Percentiles rank a stretch among this genome's conserved stretches.
phyloP scores from a whole-genome alignment of 2,329 filamentous ascomycete genomes.

The Lecanicillium sp. region DNA sequence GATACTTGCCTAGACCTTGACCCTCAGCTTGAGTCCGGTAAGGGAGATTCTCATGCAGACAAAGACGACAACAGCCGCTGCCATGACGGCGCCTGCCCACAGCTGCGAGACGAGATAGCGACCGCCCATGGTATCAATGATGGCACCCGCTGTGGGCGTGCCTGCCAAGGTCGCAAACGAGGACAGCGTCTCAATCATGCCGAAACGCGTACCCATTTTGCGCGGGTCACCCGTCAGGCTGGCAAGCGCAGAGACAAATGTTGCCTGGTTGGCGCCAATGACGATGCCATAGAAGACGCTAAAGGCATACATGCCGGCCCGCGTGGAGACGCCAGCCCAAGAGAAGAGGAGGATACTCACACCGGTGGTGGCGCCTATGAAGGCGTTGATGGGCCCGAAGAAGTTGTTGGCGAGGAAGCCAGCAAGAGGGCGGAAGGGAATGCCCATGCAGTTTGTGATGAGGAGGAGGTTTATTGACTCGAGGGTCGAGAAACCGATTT shows the following conservation, averaged over 20 bases:
- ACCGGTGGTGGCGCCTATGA: conserved; percentile 20
- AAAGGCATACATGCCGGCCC: conserved; percentile 20
- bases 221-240: conserved; percentile 30
- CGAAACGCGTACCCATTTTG: conserved; percentile 33
- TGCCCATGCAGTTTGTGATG: conserved; percentile 55
- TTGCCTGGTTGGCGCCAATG: conserved; percentile 19
- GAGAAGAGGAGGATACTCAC: conserved; percentile 18
- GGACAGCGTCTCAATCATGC: conserved; percentile 33
- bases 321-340: conserved; percentile 20
- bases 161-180: conserved; percentile 34
- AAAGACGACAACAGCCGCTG: too few species aligned
- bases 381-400: conserved; percentile 41
- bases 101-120: conserved; percentile 16
- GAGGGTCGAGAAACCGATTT: conserved; percentile 7
- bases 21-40: too few species aligned
- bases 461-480: conserved; percentile 53
- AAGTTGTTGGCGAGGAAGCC: conserved; percentile 48
- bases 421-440: conserved; percentile 48
- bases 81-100: conserved; percentile 20
- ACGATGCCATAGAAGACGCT: conserved; percentile 20
- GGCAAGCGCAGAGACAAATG: conserved; percentile 28
- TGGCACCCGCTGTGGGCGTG: conserved; percentile 24
- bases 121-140: conserved; percentile 16
- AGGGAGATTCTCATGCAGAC: too few species aligned
- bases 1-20: too few species aligned